phyloP scores from a whole-genome alignment of 1,284 basidiomycete genomes.

The Anthracocystis walkeri region DNA sequence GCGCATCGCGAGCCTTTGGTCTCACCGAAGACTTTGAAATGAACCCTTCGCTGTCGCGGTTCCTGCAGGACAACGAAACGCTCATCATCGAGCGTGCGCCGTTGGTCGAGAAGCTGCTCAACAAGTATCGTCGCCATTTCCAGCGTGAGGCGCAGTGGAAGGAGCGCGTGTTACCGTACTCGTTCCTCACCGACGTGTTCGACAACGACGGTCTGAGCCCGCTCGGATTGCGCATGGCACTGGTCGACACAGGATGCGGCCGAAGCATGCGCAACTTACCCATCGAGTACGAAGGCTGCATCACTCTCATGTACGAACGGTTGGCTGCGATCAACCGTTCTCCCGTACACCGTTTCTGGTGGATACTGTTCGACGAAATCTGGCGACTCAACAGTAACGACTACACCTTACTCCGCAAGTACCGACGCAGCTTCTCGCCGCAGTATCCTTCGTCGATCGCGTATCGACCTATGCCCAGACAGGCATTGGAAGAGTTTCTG shows the following conservation, averaged over 20 bases:
- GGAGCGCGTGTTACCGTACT: constrained; percentile 75
- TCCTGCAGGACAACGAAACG: constrained; percentile 76
- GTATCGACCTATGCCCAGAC: constrained; percentile 79
- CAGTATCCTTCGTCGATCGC: constrained; percentile 80
- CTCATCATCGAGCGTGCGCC: constrained; percentile 73
- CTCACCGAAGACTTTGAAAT: constrained; percentile 78
- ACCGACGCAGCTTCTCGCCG: constrained; percentile 77
- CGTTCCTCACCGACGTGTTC: constrained; percentile 76
- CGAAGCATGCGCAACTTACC: constrained; percentile 75
- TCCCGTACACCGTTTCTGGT: constrained; percentile 81
- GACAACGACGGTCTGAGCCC: constrained; percentile 48
- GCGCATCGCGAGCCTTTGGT: constrained; percentile 75
- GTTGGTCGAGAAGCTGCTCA: constrained; percentile 73
- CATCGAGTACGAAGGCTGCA: constrained; percentile 72
- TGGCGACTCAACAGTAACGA: constrained; percentile 53
- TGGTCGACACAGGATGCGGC: constrained; percentile 73
- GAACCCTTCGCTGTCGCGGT: constrained; percentile 76
- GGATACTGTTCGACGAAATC: constrained; percentile 79
- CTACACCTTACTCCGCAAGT: constrained; percentile 75
- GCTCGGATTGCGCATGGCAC: constrained; percentile 71
- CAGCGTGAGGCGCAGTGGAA: constrained; percentile 75
- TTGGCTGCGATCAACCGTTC: constrained; percentile 74
- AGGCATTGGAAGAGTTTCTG: constrained; percentile 77
- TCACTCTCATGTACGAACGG: constrained; percentile 76
- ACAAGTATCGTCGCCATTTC: constrained; percentile 75